These are phyloP conservation scores for Neurospora cerealis DNA, from an alignment of 495 filamentous ascomycete genomes.

Conservation along the genomic window DNA sequence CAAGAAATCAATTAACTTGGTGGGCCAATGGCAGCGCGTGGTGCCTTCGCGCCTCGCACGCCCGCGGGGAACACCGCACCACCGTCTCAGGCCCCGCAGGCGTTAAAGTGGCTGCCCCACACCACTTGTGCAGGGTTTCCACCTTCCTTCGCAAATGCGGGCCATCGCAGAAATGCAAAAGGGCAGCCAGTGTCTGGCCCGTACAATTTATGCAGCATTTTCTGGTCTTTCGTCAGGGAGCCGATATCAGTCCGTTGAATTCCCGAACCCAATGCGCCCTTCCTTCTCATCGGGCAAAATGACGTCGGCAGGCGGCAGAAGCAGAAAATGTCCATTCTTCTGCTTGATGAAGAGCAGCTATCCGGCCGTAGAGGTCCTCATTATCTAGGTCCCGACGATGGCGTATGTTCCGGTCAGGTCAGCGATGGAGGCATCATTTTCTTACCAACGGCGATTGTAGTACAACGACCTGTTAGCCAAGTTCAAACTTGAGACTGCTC, in stretches of 20 bases:
- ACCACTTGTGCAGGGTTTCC: background rate
- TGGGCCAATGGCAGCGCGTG: background rate
- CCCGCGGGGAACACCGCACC: background rate
- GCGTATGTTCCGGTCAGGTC: background rate
- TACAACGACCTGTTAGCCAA: background rate
- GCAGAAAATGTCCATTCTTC: background rate
- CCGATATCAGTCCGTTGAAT: background rate
- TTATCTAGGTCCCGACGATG: background rate
- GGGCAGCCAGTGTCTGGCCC: background rate
- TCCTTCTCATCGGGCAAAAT: background rate
- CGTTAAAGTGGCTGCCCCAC: background rate
- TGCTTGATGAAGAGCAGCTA: too few species aligned
- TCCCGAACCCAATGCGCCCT: background rate
- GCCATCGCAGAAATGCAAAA: background rate
- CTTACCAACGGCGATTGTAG: background rate
- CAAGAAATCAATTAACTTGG: background rate
- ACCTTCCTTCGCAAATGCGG: background rate
- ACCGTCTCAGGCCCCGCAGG: background rate
- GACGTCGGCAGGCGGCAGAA: background rate
- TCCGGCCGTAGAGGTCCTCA: background rate
- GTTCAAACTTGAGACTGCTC: background rate
- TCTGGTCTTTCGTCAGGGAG: background rate
- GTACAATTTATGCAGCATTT: background rate
- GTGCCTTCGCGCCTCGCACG: background rate
- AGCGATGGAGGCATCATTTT: background rate